Conservation (phyloP, 257 asterid genomes). For the Solanum ossicruentum region DNA sequence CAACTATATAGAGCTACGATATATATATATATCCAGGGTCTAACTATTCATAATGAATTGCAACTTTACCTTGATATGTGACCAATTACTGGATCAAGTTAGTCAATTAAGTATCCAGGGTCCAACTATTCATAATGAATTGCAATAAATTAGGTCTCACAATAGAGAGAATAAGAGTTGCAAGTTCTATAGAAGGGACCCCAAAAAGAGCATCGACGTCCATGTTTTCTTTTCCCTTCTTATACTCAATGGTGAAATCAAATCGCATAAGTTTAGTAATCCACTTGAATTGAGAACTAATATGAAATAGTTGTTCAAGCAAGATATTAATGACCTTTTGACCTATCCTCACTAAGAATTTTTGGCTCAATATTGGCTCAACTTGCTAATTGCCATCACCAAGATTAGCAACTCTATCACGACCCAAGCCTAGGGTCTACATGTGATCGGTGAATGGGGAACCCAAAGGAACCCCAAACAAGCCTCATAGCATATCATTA, state of each 20-base stretch:
- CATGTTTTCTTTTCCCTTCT: not conserved
- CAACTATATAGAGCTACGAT: too few relatives aligned
- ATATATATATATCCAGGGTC: too few relatives aligned
- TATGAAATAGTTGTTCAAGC: not conserved
- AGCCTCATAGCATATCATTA: too few relatives aligned
- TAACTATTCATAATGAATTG: too few relatives aligned
- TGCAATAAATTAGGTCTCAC: not conserved
- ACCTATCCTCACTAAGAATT: not conserved
- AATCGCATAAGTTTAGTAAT: not conserved
- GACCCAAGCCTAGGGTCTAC: too few relatives aligned
- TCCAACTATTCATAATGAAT: not conserved
- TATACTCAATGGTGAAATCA: not conserved
- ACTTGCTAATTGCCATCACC: not conserved
- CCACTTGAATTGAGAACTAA: not conserved
- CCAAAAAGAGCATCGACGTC: not conserved
- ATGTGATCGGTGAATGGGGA: too few relatives aligned
- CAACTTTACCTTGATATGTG: not conserved
- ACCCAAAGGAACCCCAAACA: too few relatives aligned
- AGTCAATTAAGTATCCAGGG: not conserved
- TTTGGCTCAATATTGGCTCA: not conserved
- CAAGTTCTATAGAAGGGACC: not conserved
- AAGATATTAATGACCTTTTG: not conserved
- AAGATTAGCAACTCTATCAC: not conserved
- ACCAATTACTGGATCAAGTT: not conserved
- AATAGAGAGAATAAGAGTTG: not conserved